Conservation (phyloP, 1,139 yeast species). For the Zygosaccharomyces sapae region DNA sequence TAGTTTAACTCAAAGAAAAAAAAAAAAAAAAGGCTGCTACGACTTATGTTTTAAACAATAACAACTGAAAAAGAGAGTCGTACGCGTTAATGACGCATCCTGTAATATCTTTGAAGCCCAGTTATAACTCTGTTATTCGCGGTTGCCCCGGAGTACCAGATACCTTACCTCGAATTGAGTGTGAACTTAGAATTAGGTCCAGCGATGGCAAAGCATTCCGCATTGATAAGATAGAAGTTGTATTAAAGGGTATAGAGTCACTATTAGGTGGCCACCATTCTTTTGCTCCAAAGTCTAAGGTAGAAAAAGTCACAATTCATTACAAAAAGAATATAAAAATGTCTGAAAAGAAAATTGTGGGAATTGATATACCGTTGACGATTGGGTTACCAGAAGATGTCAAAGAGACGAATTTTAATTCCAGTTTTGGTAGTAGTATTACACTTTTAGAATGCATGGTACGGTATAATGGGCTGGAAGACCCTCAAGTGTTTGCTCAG, state of each 20-base stretch:
- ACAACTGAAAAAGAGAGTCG: too few species aligned
- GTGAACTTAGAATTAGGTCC: slow-evolving; percentile 36
- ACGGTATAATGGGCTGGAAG: slow-evolving; percentile 19
- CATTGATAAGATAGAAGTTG: slow-evolving; percentile 58
- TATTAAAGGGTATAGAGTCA: slow-evolving; percentile 38
- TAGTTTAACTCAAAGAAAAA: neutral
- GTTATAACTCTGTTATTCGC: slow-evolving; percentile 46
- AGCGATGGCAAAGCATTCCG: slow-evolving; percentile 64
- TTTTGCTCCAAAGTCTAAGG: slow-evolving; percentile 40
- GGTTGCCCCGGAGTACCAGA: slow-evolving; percentile 66
- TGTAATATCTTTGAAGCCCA: slow-evolving; percentile 42
- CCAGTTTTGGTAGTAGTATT: slow-evolving; percentile 32
- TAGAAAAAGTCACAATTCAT: slow-evolving; percentile 37
- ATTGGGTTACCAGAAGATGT: slow-evolving; percentile 56
- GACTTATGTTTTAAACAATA: neutral
- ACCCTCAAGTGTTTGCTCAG: slow-evolving; percentile 23
- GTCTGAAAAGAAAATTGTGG: slow-evolving; percentile 43
- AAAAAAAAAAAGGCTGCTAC: neutral
- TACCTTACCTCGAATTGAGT: slow-evolving; percentile 43
- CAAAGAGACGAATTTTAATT: slow-evolving; percentile 39
- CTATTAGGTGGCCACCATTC: slow-evolving; percentile 18
- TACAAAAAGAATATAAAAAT: slow-evolving; percentile 38
- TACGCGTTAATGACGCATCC: slow-evolving; percentile 25
- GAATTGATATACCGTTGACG: slow-evolving; percentile 56
- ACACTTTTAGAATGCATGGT: slow-evolving; percentile 33